These are phyloP conservation scores for Brassica rapa DNA, from an alignment of 345 rosid genomes.

Conservation along the genomic window DNA sequence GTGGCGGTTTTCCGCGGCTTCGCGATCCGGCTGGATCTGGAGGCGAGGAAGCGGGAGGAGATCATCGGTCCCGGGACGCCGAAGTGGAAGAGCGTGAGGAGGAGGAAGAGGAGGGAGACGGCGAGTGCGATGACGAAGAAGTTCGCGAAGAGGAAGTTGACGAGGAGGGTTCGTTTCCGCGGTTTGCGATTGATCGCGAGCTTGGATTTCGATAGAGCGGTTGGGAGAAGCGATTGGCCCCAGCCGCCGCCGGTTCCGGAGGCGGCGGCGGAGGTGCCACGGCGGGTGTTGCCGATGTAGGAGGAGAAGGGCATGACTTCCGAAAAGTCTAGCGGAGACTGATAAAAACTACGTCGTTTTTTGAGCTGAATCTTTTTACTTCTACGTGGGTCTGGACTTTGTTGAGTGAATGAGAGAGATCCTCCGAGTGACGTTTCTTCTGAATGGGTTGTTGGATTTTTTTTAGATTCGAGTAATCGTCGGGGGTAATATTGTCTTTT, in stretches of 20 bases:
- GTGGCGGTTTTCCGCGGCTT: constrained; percentile 40
- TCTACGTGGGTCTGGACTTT: not conserved
- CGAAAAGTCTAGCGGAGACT: constrained; percentile 3
- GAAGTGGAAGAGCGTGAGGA: constrained; percentile 67
- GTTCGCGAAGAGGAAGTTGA: constrained; percentile 71
- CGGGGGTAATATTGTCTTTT: constrained; percentile 23
- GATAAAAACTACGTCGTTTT: constrained; percentile 29
- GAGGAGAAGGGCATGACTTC: constrained; percentile 71
- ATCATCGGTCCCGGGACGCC: constrained; percentile 72
- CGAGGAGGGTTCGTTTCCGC: constrained; percentile 60
- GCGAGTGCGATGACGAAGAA: constrained; percentile 72
- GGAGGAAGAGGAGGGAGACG: constrained; percentile 67
- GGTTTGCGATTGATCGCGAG: constrained; percentile 54
- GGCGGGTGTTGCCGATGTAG: constrained; percentile 62
- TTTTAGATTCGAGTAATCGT: not conserved
- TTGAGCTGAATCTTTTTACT: not conserved
- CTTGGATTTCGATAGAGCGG: constrained; percentile 56
- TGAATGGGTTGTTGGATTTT: not conserved
- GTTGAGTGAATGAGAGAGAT: not conserved
- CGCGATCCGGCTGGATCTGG: constrained; percentile 41
- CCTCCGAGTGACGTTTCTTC: constrained; percentile 7
- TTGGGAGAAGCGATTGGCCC: constrained; percentile 56
- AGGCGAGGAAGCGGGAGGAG: constrained; percentile 55
- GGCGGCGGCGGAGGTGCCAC: constrained; percentile 44
- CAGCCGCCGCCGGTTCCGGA: constrained; percentile 45